Base-by-base conservation (phyloP, 495 filamentous ascomycete species). In the Chaetomium cochliodes region DNA sequence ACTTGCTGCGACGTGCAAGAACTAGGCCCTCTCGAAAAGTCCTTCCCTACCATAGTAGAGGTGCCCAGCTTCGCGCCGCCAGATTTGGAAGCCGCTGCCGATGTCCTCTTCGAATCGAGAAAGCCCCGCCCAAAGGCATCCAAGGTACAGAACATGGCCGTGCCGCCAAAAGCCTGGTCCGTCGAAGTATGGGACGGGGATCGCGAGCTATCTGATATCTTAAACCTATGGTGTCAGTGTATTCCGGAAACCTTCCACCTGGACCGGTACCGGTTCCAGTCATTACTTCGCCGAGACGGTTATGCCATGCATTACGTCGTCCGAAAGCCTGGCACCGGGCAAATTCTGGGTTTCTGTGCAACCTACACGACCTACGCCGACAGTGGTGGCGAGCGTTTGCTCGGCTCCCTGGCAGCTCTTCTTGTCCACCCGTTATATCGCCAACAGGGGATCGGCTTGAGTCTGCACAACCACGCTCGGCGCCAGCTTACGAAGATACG, bases 251-350 rank as follows among this genome's bases (percentile, higher is more conserved):
- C 73, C n/a, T 84, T 84, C 65, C 74, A 75, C 47, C 72, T 84
- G 3, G 70, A 72, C 52, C 71, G 67, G 25, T 73, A 77, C 56
- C 77, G 78, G 22, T 76, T 88, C 37, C 78, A 79, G 56, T 77
- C 77, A 50, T 72, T 87, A 26, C 79, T 88, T n/a, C 79, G 79
- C 58, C 80, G 84, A 30, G 83, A 84, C 64, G 85, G 86, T 8
- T 86, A 84, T 68, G 84, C 82, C 42, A 86, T 82, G 79, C 84
- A 87, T 68, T 87, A 86, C 65, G 77, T 88, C 58, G 84, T 87
- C 52, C 81, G 82, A 39, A 80, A 85, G 25, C 78, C 81, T 5
- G 77, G 72, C 54, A 81, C 73, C 16, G 71, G 74, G 25, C 78
- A 80, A 52, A 61, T 87, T 15, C 74, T 87, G 33, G 86, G 85